Evolutionary conservation across 1,139 yeast genomes (phyloP), one percentile per base, ranked within the genome.

Genomic region (Suhomyces atakaporum): DNA sequence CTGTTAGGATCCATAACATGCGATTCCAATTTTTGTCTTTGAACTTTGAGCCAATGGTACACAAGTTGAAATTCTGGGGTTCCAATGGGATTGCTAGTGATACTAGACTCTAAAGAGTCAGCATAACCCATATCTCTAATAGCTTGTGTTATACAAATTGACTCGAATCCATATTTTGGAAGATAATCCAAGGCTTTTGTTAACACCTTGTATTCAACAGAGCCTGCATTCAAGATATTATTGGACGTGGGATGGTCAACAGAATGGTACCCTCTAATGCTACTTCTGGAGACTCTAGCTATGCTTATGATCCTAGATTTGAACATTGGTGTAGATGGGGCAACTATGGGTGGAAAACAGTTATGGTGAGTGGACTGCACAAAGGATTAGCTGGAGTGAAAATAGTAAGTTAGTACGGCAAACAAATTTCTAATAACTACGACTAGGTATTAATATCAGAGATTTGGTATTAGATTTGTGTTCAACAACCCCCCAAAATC

Each of bases 101-200:
- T 75, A 3, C 81, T 68, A 2, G 84, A 75, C 29, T 73, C 75
- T 27, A 86, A 69, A n/a, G 88, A 77, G 43, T 86, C 89, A 5
- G 81, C 73, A 49, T 81, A 75, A 2, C 81, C 78, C 48, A 79
- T 60, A 6, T 79, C 81, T 25, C 79, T 69, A 6, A 84, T 69
- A 4, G 94, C 85, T 27, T 71, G 62, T 1, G 76, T 66, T 6
- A 92, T 66, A 9, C 95, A 80, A 26, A 63, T 58, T 29, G 75
- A 73, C 39, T 74, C 65, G 58, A 92, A 88, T 2, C 97, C 97
- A 39, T 62, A 67, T 34, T 60, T 50, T 1, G 96, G 95, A 18
- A 90, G 85, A 44, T 67, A 67, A 22, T 60, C 62, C n/a, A 69
- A 42, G 0, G 77, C 63, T 41, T 61, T 61, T 29, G 58, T 46